Base-by-base conservation (phyloP, 1,139 yeast genomes). In the Magnusiomyces magnusii region DNA sequence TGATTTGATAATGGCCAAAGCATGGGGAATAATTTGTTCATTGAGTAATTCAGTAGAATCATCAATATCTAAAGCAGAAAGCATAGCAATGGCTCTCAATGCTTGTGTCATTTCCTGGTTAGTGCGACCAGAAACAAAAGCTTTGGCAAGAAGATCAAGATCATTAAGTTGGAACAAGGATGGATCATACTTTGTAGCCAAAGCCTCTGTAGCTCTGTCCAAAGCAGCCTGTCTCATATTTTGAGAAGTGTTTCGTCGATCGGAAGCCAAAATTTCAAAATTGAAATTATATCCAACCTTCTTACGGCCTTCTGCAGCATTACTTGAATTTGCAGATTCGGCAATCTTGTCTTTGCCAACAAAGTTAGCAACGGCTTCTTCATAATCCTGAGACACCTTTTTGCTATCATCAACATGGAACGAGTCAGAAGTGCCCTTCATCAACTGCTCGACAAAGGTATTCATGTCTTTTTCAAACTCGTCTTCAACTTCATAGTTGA, bases 151-250 rank as follows among this genome's bases (percentile, higher is more conserved):
- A 15, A 63, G 59, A n/a, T 63, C 62, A 47, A 70, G 59, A 47
- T 69, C 63, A 19, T 60, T 59, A 36, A 59, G 60, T 13, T 60
- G 58, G 51, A 68, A 60, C 56, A 65, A 59, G 47, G 62, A 66
- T 2, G 76, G 76, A 55, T 69, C 75, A 57, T 70, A 72, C 60
- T 69, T 71, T 57, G 64, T 62, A 28, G 71, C 67, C 23, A 72
- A 57, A 13, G 65, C 63, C 1, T 67, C 58, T 25, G 69, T 58
- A 25, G 71, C 64, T 21, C 64, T 61, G 31, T 61, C 63, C 55
- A 73, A 60, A 1, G 76, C 75, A 57, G 69, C 64, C 57, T 73
- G 75, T 17, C 76, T 63, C 5, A 70, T 72, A 47, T 66, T 70
- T 23, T 68, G 63, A 2, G 74, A 68, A 9, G 72, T 66, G 53